Conservation (phyloP, 768 basidiomycete genomes). For the Amanita rubescens region DNA sequence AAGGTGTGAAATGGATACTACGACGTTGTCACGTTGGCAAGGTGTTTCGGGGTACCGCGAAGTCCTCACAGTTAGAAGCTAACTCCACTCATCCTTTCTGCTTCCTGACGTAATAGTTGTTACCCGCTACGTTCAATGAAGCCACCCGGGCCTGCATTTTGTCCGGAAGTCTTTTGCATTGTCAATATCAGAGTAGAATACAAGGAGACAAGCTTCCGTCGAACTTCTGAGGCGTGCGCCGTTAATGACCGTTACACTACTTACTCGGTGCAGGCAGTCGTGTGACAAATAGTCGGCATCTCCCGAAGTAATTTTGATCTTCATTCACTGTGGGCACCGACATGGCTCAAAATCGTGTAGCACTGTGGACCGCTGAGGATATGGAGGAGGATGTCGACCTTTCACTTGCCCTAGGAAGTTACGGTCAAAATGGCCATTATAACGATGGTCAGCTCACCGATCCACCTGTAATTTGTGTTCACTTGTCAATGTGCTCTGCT, state of each 20-base stretch:
- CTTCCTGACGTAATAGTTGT: too few species aligned
- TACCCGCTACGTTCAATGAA: too few species aligned
- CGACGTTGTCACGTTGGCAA: background rate
- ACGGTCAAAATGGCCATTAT: conserved; percentile 60
- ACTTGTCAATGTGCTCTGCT: conserved; percentile 15
- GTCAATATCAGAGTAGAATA: too few species aligned
- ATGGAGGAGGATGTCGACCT: conserved; percentile 78
- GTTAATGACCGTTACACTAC: too few species aligned
- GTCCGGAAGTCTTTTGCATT: too few species aligned
- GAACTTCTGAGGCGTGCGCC: too few species aligned
- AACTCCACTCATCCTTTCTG: too few species aligned
- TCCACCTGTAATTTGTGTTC: background rate
- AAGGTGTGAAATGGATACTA: too few species aligned
- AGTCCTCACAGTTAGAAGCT: background rate
- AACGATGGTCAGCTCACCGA: conserved; percentile 46
- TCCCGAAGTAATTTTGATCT: background rate
- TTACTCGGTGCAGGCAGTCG: background rate
- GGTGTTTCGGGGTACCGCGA: background rate
- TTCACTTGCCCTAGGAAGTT: conserved; percentile 58
- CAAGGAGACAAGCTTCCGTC: too few species aligned
- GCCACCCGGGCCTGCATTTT: too few species aligned
- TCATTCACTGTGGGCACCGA: background rate
- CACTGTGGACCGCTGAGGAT: conserved; percentile 76
- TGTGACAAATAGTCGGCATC: background rate
- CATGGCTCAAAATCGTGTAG: conserved; percentile 60